Evolutionary conservation across 176 grass and related monocot genomes (phyloP), one percentile per base, ranked within the genome.

Genomic region (Ampelocalamus luodianensis): DNA sequence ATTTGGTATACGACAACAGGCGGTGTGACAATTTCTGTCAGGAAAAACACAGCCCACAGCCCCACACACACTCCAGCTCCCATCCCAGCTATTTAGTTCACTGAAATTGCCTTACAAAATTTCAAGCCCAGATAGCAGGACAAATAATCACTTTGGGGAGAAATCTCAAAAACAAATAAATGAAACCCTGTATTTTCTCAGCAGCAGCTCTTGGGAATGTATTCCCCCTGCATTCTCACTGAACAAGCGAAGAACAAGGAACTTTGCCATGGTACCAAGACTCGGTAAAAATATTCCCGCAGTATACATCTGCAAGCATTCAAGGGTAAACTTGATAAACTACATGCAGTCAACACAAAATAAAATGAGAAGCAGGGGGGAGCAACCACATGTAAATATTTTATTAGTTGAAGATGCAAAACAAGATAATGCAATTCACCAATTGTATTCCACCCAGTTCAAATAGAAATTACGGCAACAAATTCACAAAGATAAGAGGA

Each of bases 281-380:
- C 22, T 74, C 15, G 4, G 66, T 83, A 73, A 83, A 83, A 82
- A 72, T 76, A 74, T 79, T 76, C 43, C 85, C 15, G 62, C 62
- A 65, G 68, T 84, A 91, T 87, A 84, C 89, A 80, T 84, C 85
- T 91, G 85, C 76, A 79, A 79, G 32, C n/a, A 87, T 66, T 69
- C 11, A 64, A 62, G 17, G 4, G 68, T 14, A 71, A 68, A 29
- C 44, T 80, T 64, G n/a, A 78, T 83, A 61, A 87, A 59, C 60
- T 83, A 66, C 61, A 49, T 74, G 60, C 26, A 67, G 6, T 48
- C 32, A 61, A 29, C 40, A 68, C 24, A 86, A 54, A 71, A 42
- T 54, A 82, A 73, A 73, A 61, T 50, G 40, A 22, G 26, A 46
- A 50, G 15, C 5, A 36, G 8, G 11, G 38, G 37, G 55, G 26